Percentiles rank a stretch among this genome's conserved stretches.
Evolutionary conservation across 768 basidiomycete genomes (phyloP).

Genomic region (Lanmaoa pseudosensibilis): DNA sequence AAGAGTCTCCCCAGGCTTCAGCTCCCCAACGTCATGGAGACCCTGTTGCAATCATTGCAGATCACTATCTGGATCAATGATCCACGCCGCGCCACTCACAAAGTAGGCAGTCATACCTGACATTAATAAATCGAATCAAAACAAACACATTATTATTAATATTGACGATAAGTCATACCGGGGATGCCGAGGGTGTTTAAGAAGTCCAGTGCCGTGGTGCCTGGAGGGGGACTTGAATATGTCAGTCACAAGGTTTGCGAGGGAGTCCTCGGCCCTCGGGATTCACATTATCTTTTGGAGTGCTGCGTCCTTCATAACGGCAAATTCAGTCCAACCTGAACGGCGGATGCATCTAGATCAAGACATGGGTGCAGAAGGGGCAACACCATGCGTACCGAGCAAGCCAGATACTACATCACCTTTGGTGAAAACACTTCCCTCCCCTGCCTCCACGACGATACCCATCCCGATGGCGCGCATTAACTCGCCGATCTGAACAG

Average conservation of each 20-base stretch:
- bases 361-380: neutral
- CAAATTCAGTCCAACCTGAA: slow-evolving; percentile 79
- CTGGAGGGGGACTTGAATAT: slow-evolving; percentile 50
- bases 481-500: neutral
- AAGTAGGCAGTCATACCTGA: slow-evolving; percentile 88
- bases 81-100: slow-evolving; percentile 41
- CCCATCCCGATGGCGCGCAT: slow-evolving; percentile 47
- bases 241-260: neutral
- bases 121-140: neutral
- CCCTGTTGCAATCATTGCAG: slow-evolving; percentile 49
- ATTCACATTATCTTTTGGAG: slow-evolving; percentile 58
- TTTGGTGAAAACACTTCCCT: slow-evolving; percentile 50
- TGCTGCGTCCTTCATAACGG: slow-evolving; percentile 53
- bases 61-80: slow-evolving; percentile 4
- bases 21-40: slow-evolving; percentile 71
- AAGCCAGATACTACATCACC: slow-evolving; percentile 71
- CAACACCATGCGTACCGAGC: slow-evolving; percentile 48
- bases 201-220: slow-evolving; percentile 70
- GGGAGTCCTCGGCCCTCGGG: neutral
- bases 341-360: neutral
- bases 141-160: neutral
- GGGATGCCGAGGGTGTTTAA: slow-evolving; percentile 75
- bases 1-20: slow-evolving; percentile 83
- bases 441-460: slow-evolving; percentile 58
- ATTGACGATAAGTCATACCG: slow-evolving; percentile 44